Percentiles rank a stretch among this genome's conserved stretches.
Evolutionary conservation across 2,329 filamentous ascomycete genomes (phyloP).

Genomic region (Ceratocystis lukuohia): DNA sequence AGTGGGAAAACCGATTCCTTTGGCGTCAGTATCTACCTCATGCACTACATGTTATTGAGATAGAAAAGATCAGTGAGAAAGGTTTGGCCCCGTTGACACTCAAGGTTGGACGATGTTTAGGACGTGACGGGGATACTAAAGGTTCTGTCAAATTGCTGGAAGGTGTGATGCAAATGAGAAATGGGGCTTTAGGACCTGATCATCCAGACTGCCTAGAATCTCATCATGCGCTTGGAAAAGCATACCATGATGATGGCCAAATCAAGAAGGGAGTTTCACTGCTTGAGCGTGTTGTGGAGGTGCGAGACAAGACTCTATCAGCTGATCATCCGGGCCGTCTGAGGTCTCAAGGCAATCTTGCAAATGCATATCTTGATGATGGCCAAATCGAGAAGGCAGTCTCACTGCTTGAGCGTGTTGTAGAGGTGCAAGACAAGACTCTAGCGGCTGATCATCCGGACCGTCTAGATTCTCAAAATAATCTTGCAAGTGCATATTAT

Average conservation of each 20-base stretch:
- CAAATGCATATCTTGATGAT: accelerated
- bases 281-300: neutral
- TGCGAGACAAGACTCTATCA: neutral
- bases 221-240: too few species aligned
- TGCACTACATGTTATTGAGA: neutral
- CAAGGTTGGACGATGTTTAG: neutral
- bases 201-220: too few species aligned
- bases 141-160: neutral
- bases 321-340: too few species aligned
- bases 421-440: too few species aligned
- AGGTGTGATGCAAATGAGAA: neutral
- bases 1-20: neutral
- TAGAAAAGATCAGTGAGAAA: neutral
- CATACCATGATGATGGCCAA: neutral
- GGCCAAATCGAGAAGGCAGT: neutral
- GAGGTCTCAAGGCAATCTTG: accelerated
- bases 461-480: accelerated
- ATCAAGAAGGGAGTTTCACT: neutral
- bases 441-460: too few species aligned
- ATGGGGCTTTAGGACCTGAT: too few species aligned
- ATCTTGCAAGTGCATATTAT: accelerated
- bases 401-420: neutral
- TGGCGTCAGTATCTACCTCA: neutral
- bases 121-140: accelerated
- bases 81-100: neutral